phyloP scores from a whole-genome alignment of 2,329 filamentous ascomycete genomes.

The Dactylellina cionopaga region DNA sequence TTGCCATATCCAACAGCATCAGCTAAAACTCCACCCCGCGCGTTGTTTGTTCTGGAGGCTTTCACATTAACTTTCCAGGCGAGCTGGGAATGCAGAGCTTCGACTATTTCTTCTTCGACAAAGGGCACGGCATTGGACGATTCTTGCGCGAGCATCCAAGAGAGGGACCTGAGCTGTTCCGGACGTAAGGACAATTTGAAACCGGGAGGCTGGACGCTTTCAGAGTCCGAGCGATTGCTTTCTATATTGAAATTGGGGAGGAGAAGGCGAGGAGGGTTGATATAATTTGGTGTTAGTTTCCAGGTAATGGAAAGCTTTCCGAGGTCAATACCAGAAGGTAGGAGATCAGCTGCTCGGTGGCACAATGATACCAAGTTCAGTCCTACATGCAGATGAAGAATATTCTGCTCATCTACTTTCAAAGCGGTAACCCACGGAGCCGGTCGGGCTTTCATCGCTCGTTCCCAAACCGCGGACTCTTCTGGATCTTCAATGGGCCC shows the following conservation, averaged over 20 bases:
- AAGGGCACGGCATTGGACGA: slow-evolving; percentile 61
- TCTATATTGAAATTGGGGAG: slow-evolving; percentile 62
- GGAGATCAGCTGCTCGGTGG: slow-evolving; percentile 62
- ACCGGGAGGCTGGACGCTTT: slow-evolving; percentile 59
- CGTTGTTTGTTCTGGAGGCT: slow-evolving; percentile 61
- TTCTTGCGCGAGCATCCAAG: slow-evolving; percentile 72
- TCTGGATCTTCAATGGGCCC: slow-evolving; percentile 66
- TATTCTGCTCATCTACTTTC: slow-evolving; percentile 54
- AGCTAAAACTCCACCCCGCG: slow-evolving; percentile 71
- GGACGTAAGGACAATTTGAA: slow-evolving; percentile 62
- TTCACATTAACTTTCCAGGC: slow-evolving; percentile 69
- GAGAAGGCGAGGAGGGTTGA: slow-evolving; percentile 41
- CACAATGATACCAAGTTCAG: slow-evolving; percentile 62
- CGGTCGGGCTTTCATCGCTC: slow-evolving; percentile 64
- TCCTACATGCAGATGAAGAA: slow-evolving; percentile 61
- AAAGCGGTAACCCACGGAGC: slow-evolving; percentile 62
- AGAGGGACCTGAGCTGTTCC: slow-evolving; percentile 68
- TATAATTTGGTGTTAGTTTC: slow-evolving; percentile 65
- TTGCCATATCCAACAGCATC: slow-evolving; percentile 75
- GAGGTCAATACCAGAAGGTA: slow-evolving; percentile 19
- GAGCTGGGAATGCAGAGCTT: slow-evolving; percentile 65
- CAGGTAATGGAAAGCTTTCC: slow-evolving; percentile 57
- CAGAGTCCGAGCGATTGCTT: slow-evolving; percentile 62
- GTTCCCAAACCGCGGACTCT: slow-evolving; percentile 66
- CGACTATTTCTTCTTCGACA: slow-evolving; percentile 68